phyloP scores from a whole-genome alignment of 306 rosid genomes.

The Glycyrrhiza uralensis region DNA sequence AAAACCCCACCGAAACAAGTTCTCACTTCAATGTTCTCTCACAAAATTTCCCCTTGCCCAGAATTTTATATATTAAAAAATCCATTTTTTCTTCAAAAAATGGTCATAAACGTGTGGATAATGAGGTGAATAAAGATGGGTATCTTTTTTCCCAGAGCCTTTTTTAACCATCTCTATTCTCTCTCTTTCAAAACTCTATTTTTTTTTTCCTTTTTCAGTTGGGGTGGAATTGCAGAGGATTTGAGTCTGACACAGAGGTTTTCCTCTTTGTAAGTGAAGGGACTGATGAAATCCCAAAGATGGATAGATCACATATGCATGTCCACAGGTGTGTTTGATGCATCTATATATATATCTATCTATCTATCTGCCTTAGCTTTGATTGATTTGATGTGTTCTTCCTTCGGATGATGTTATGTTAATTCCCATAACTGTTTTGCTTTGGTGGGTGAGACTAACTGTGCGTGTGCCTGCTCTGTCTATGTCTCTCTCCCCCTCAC shows the following conservation, averaged over 20 bases:
- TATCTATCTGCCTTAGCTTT: neutral
- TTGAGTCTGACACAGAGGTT: conserved; percentile 75
- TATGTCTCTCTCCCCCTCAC: conserved; percentile 22
- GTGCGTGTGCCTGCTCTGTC: neutral
- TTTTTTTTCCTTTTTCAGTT: conserved; percentile 53
- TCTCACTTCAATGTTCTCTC: neutral
- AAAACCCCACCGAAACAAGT: conserved; percentile 19
- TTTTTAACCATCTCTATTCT: conserved; percentile 50
- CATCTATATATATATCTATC: conserved; percentile 17
- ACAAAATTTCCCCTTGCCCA: neutral
- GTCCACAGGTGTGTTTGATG: conserved; percentile 32
- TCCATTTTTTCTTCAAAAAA: neutral
- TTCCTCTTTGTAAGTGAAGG: conserved; percentile 40
- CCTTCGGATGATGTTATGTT: conserved; percentile 25
- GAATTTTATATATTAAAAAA: neutral
- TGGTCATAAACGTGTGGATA: conserved; percentile 49
- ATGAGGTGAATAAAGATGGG: conserved; percentile 81
- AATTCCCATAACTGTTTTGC: conserved; percentile 39
- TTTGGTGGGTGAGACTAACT: conserved; percentile 24
- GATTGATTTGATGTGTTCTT: conserved; percentile 30
- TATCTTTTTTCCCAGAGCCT: conserved; percentile 63
- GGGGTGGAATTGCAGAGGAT: conserved; percentile 66
- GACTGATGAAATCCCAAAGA: conserved; percentile 37
- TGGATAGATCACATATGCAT: conserved; percentile 27
- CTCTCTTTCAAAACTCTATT: conserved; percentile 30